A percentile compares a stretch with the other conserved stretches of the same genome.
Conservation (phyloP, 1,139 yeast genomes). For the Kurtzmaniella quercitrusa region DNA sequence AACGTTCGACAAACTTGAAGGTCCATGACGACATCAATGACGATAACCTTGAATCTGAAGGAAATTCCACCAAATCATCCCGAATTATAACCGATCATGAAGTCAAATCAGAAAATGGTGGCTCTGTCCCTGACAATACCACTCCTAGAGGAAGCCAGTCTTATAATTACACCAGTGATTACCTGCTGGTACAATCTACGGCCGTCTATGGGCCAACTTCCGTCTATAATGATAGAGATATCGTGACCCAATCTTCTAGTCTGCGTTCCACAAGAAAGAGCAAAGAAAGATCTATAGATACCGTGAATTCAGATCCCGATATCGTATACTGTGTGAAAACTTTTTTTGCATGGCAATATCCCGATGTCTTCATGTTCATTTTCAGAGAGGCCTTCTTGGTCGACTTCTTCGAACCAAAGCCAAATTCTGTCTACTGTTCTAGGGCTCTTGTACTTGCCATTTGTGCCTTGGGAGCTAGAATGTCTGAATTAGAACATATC, state of each 20-base stretch:
- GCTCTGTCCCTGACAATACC: neutral
- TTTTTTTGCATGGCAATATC: conserved; percentile 64
- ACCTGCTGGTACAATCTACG: conserved; percentile 14
- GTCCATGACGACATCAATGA: neutral
- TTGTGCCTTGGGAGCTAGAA: conserved; percentile 53
- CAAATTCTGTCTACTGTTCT: conserved; percentile 47
- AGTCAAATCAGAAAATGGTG: neutral
- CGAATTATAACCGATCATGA: neutral
- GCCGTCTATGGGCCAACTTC: conserved; percentile 51
- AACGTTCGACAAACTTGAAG: neutral
- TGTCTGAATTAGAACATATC: conserved; percentile 41
- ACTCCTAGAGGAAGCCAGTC: neutral
- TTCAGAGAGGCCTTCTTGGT: conserved; percentile 62
- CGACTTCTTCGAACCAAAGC: conserved; percentile 51
- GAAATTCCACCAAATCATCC: neutral
- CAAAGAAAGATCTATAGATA: conserved; percentile 22
- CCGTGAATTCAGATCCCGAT: conserved; percentile 35
- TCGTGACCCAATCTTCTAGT: conserved; percentile 19
- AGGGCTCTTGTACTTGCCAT: conserved; percentile 48
- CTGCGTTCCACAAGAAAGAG: conserved; percentile 10
- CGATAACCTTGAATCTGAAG: neutral
- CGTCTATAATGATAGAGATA: conserved; percentile 34
- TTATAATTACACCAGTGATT: neutral
- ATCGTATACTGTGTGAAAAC: conserved; percentile 48
- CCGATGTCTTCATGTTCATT: conserved; percentile 58